Conservation (phyloP, 1,284 basidiomycete genomes). For the Microbotryum violaceum region DNA sequence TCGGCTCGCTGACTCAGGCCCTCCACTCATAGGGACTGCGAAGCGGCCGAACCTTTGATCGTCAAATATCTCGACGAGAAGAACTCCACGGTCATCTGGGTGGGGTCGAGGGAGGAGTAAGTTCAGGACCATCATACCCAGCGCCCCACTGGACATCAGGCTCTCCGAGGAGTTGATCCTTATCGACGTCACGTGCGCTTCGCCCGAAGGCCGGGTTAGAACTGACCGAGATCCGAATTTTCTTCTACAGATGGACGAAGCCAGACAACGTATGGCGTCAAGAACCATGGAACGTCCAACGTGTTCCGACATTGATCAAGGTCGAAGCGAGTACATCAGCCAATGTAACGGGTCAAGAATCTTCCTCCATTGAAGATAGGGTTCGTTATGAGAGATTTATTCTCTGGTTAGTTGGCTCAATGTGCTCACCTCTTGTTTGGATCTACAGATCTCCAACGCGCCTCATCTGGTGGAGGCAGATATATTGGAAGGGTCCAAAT, state of each 20-base stretch:
- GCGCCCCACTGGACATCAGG: too few relatives aligned
- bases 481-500: constrained; percentile 1
- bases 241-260: not conserved
- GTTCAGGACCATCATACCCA: not conserved
- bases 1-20: not conserved
- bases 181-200: not conserved
- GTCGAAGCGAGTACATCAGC: not conserved
- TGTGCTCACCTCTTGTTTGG: not conserved
- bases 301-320: constrained; percentile 3
- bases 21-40: not conserved
- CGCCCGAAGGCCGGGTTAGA: not conserved
- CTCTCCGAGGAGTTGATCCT: not conserved
- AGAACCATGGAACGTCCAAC: constrained; percentile 1
- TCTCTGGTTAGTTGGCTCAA: not conserved
- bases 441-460: not conserved
- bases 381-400: not conserved
- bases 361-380: not conserved
- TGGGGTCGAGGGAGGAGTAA: constrained; percentile 1
- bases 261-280: constrained; percentile 7
- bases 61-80: not conserved
- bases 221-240: not conserved
- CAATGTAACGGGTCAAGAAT: not conserved
- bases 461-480: constrained; percentile 1
- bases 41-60: constrained; percentile 1
- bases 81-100: not conserved